Evolutionary conservation across 495 filamentous ascomycete species (phyloP).

Genomic region (Astrothelium subdiscretum): DNA sequence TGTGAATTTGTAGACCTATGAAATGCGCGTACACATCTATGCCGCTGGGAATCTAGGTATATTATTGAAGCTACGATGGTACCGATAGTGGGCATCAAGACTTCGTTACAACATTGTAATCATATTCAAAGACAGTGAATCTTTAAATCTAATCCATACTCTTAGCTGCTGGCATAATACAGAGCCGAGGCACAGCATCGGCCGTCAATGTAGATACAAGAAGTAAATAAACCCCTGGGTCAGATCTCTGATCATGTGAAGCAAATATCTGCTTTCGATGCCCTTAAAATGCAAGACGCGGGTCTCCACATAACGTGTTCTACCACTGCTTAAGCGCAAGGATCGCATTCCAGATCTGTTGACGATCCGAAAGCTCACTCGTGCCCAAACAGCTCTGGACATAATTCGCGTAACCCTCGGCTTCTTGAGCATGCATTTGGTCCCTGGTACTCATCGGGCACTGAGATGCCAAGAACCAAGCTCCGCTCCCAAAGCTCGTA

Average conservation of each 20-base stretch:
- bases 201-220: background rate
- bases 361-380: background rate
- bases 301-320: background rate
- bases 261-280: background rate
- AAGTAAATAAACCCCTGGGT: background rate
- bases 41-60: no score
- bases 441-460: constrained; percentile 36
- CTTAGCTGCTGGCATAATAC: background rate
- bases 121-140: background rate
- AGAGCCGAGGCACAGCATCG: background rate
- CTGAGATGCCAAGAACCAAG: constrained; percentile 63
- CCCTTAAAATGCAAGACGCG: background rate
- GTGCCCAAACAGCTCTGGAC: background rate
- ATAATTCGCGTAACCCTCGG: background rate
- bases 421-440: background rate
- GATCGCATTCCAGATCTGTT: background rate
- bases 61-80: no score
- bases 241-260: background rate
- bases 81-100: no score
- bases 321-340: background rate
- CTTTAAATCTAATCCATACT: background rate
- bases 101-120: no score
- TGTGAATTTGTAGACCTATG: no score
- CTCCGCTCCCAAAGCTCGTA: constrained; percentile 60
- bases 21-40: no score